Evolutionary conservation across 108 stramenopile genomes (phyloP).

Genomic region (Nannochloropsis gaditana): DNA sequence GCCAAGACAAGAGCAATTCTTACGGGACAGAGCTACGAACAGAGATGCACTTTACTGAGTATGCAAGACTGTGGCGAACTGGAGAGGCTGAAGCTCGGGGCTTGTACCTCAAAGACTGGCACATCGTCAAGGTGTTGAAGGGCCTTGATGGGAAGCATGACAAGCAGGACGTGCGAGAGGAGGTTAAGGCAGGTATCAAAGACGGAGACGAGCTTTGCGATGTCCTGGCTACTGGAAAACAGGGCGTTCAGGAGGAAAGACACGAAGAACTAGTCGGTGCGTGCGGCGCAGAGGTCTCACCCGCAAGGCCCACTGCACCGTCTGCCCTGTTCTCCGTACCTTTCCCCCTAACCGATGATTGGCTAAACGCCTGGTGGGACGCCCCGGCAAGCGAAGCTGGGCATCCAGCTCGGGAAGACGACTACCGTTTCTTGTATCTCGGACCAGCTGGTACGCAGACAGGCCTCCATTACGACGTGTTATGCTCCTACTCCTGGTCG

Average conservation of each 20-base stretch:
- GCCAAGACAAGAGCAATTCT: not conserved
- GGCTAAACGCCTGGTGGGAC: slow-evolving; percentile 48
- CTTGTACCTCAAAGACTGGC: slow-evolving; percentile 49
- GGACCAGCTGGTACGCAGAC: slow-evolving; percentile 36
- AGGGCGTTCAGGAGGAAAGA: not conserved
- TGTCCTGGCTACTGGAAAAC: too few relatives aligned
- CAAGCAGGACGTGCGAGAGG: not conserved
- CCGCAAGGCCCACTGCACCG: not conserved
- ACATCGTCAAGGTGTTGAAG: slow-evolving; percentile 23
- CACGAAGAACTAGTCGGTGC: not conserved
- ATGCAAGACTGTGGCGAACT: not conserved
- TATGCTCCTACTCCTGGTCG: slow-evolving; percentile 50
- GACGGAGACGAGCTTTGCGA: too few relatives aligned
- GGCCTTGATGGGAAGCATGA: not conserved
- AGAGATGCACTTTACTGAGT: not conserved
- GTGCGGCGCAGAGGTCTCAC: not conserved
- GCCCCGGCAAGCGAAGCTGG: not conserved
- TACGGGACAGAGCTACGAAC: slow-evolving; percentile 8
- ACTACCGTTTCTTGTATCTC: slow-evolving; percentile 51
- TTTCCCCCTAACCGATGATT: slow-evolving; percentile 38
- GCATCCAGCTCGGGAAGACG: slow-evolving; percentile 31
- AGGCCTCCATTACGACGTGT: slow-evolving; percentile 46
- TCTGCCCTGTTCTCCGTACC: not conserved
- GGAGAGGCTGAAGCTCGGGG: slow-evolving; percentile 3
- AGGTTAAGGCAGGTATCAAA: not conserved